Base-by-base conservation (phyloP, 2,329 filamentous ascomycete species). In the Drechslerella coelobrocha region DNA sequence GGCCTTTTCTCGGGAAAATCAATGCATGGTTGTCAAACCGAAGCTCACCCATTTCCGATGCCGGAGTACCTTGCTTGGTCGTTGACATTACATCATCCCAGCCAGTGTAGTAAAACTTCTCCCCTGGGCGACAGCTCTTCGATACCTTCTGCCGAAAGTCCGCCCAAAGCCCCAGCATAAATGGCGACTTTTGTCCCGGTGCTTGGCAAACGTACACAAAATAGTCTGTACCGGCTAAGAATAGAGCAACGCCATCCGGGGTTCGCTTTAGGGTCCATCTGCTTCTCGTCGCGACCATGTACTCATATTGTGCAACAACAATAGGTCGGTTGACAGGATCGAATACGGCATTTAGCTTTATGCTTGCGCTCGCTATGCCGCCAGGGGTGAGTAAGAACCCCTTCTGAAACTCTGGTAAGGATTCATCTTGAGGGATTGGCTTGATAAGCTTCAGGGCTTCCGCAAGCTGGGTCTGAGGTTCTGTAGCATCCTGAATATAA, bases 171-270 rank as follows among this genome's bases (percentile, higher is more conserved):
- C 57, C 57, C 9, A 71, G 24, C 10, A 23, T 9, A 24, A 71
- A 71, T 5, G 27, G 31, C 4, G 31, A 41, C 21, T 51, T 71
- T 43, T 71, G 45, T 6, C 37, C 27, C 4, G 53, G 14, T 26
- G n/a, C 7, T 12, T 53, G 39, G 34, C 66, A 71, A 27, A 71
- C n/a, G 14, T 71, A 71, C 4, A 56, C 59, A 27, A 71, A 71
- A 12, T 62, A 63, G 1, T 53, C 34, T 3, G 52, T 71, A 4
- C 53, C 66, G 24, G 57, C 59, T 10, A 71, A 27, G 5, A 39
- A 31, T 2, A 63, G 48, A 2, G n/a, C n/a, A n/a, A 59, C 43
- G 1, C 53, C 47, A 47, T 60, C 54, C 8, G 37, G n/a, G n/a
- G n/a, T n/a, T n/a, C n/a, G n/a, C n/a, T n/a, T 53, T 9, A 71